Percentiles rank a stretch among this genome's conserved stretches.
Conservation (phyloP, 1,284 basidiomycete genomes). For the Phellopilus nigrolimitatus region DNA sequence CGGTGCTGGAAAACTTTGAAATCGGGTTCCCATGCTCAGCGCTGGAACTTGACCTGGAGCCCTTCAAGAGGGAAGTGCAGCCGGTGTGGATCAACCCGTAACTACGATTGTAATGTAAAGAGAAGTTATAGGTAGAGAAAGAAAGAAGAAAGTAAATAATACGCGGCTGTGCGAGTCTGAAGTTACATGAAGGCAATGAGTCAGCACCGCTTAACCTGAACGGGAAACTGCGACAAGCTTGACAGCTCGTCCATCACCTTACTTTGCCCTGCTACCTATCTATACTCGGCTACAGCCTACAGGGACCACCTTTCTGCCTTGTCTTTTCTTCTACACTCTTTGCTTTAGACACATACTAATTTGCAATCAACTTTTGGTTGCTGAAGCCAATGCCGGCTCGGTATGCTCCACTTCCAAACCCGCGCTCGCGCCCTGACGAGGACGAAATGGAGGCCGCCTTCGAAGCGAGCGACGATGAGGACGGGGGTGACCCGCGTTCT, state of each 20-base stretch:
- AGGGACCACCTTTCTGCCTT: background rate
- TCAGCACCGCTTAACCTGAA: background rate
- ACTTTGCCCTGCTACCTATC: background rate
- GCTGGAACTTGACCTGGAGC: conserved; percentile 91
- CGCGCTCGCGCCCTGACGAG: conserved; percentile 44
- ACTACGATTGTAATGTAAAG: too few species aligned
- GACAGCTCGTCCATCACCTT: background rate
- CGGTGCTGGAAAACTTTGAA: conserved; percentile 88
- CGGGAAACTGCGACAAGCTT: background rate
- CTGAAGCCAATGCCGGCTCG: conserved; percentile 57
- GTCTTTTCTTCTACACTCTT: conserved; percentile 9
- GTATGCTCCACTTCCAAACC: conserved; percentile 67
- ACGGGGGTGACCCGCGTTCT: conserved; percentile 38
- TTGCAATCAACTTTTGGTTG: background rate
- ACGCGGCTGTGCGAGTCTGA: too few species aligned
- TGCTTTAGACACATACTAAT: background rate
- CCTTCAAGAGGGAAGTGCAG: conserved; percentile 75
- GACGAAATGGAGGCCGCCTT: conserved; percentile 75
- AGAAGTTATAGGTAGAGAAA: too few species aligned
- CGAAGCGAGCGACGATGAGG: conserved; percentile 67
- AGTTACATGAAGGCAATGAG: too few species aligned
- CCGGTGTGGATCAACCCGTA: conserved; percentile 34
- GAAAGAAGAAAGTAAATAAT: too few species aligned
- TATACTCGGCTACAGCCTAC: too few species aligned
- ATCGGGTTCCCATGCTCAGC: conserved; percentile 94